A percentile compares a stretch with the other conserved stretches of the same genome.
These are phyloP conservation scores for Wickerhamomyces bisporus DNA, from an alignment of 805 yeast species.

Conservation along the genomic window DNA sequence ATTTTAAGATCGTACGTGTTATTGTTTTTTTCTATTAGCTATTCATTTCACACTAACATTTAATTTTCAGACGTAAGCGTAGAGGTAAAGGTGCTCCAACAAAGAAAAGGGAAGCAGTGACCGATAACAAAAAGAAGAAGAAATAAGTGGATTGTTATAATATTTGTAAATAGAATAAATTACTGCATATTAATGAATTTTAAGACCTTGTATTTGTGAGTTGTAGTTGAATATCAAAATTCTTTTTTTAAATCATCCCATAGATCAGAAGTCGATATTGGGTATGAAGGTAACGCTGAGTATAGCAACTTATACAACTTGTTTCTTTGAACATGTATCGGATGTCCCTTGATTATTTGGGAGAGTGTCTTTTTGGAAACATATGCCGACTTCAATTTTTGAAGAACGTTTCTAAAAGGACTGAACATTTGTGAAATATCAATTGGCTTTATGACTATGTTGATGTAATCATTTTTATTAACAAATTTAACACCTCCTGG, in stretches of 20 bases:
- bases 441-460: conserved; percentile 41
- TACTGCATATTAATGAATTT: neutral
- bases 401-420: conserved; percentile 39
- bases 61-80: conserved; percentile 49
- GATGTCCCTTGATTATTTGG: conserved; percentile 38
- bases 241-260: neutral
- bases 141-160: conserved; percentile 11
- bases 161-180: conserved; percentile 11
- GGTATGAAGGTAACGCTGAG: conserved; percentile 43
- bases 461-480: conserved; percentile 17
- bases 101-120: conserved; percentile 49
- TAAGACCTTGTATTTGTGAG: no score
- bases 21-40: neutral
- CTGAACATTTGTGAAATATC: conserved; percentile 39
- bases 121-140: conserved; percentile 35
- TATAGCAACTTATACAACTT: conserved; percentile 46
- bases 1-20: conserved; percentile 17
- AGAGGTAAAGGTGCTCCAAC: conserved; percentile 89
- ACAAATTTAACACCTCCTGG: conserved; percentile 51
- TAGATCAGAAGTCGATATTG: conserved; percentile 10
- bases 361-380: conserved; percentile 35
- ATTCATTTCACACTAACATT: conserved; percentile 16
- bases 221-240: neutral
- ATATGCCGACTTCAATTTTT: conserved; percentile 36
- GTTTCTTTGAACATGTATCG: conserved; percentile 41